Evolutionary conservation across 2,329 filamentous ascomycete genomes (phyloP).

Genomic region (Cercospora zeina): DNA sequence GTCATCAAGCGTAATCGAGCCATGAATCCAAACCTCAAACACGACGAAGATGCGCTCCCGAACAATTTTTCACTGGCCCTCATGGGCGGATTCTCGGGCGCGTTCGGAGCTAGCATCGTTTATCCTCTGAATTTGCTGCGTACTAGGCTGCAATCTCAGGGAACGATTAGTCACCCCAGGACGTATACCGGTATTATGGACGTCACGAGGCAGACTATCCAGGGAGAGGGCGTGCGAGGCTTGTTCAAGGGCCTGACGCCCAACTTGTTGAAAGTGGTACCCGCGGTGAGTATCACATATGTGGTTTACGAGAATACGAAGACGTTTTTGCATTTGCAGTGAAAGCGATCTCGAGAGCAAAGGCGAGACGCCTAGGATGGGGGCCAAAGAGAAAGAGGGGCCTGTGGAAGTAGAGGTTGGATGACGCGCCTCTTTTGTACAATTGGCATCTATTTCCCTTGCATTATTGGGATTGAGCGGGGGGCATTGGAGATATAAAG

Average conservation of each 20-base stretch:
- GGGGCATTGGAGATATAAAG: conserved; percentile 1
- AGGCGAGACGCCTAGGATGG: background rate
- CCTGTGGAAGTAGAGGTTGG: background rate
- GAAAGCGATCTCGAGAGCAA: background rate
- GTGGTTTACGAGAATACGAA: conserved; percentile 92
- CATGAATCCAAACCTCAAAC: conserved; percentile 55
- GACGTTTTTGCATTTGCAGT: conserved; percentile 55
- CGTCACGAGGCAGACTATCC: conserved; percentile 78
- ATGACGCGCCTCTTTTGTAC: background rate
- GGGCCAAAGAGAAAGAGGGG: background rate
- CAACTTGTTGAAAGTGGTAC: conserved; percentile 93
- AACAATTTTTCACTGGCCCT: conserved; percentile 81
- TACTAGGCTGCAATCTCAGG: conserved; percentile 83
- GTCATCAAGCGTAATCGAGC: conserved; percentile 68
- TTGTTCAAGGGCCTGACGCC: conserved; percentile 94
- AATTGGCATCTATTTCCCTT: background rate
- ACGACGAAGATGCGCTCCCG: conserved; percentile 75
- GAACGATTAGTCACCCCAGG: conserved; percentile 79
- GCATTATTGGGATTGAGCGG: background rate
- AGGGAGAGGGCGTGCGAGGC: conserved; percentile 78
- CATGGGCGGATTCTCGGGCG: conserved; percentile 88
- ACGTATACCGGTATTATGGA: conserved; percentile 89
- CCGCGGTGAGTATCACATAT: conserved; percentile 89
- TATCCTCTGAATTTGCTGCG: conserved; percentile 93
- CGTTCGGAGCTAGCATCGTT: conserved; percentile 87